A percentile compares a stretch with the other conserved stretches of the same genome.
Conservation (phyloP, 2,329 filamentous ascomycete species). For the Chrysosporium queenslandicum region DNA sequence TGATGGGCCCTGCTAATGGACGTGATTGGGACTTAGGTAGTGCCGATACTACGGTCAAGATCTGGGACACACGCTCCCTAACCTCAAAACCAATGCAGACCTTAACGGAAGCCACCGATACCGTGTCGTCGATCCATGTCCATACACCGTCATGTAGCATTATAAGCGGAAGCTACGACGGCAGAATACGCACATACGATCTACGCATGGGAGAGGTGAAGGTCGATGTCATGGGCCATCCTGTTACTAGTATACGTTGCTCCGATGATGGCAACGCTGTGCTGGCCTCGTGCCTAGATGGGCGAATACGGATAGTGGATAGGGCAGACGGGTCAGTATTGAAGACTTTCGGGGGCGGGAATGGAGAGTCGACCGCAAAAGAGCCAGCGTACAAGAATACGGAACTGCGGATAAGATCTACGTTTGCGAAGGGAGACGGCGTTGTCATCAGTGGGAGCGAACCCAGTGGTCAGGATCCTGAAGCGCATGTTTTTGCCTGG, state of each 20-base stretch:
- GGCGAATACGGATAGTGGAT: conserved; percentile 70
- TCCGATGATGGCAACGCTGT: conserved; percentile 64
- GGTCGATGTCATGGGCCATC: conserved; percentile 55
- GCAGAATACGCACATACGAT: conserved; percentile 71
- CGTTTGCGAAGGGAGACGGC: conserved; percentile 65
- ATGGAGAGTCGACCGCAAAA: conserved; percentile 1
- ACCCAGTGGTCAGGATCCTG: conserved; percentile 12
- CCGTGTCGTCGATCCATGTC: conserved; percentile 33
- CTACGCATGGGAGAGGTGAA: conserved; percentile 61
- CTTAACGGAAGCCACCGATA: conserved; percentile 34
- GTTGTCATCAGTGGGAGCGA: conserved; percentile 66
- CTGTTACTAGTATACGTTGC: conserved; percentile 65
- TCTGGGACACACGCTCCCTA: conserved; percentile 36
- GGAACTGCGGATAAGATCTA: conserved; percentile 62
- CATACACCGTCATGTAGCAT: conserved; percentile 43
- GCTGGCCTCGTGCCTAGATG: conserved; percentile 66
- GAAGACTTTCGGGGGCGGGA: conserved; percentile 53
- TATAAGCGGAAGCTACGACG: conserved; percentile 71
- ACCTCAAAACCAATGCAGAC: conserved; percentile 36
- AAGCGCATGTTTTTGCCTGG: conserved; percentile 52
- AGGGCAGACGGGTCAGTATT: conserved; percentile 62
- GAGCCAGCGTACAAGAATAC: conserved; percentile 47
- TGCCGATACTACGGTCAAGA: conserved; percentile 35
- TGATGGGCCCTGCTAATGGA: neutral
- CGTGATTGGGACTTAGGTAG: conserved; percentile 25